These are phyloP conservation scores for Sophora flavescens DNA, from an alignment of 306 rosid species.

Conservation along the genomic window DNA sequence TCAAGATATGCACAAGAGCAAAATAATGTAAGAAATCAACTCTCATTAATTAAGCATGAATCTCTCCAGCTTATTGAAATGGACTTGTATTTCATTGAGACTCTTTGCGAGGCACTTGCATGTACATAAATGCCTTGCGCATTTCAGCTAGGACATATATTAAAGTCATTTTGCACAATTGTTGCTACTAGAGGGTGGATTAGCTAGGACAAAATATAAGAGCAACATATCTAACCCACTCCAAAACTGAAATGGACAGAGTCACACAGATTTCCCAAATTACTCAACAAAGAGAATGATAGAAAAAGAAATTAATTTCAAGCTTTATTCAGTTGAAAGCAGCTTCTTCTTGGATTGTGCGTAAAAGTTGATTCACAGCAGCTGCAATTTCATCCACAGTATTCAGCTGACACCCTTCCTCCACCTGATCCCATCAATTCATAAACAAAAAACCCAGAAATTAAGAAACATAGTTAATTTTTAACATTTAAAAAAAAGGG, in stretches of 20 bases:
- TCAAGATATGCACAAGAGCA: no score
- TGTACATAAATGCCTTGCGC: conserved; percentile 30
- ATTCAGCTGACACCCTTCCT: conserved; percentile 75
- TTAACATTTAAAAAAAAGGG: background rate
- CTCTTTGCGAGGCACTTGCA: conserved; percentile 22
- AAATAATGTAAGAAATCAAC: background rate
- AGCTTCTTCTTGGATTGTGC: conserved; percentile 59
- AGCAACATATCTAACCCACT: conserved; percentile 12
- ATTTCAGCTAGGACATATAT: conserved; percentile 21
- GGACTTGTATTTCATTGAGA: conserved; percentile 17
- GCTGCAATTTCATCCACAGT: conserved; percentile 93
- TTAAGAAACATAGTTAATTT: background rate
- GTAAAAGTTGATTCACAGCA: conserved; percentile 78
- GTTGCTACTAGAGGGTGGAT: conserved; percentile 8
- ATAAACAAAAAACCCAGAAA: background rate
- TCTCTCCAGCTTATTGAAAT: conserved; percentile 21
- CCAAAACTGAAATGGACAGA: conserved; percentile 30
- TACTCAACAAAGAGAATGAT: conserved; percentile 25
- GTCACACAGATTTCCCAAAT: conserved; percentile 32
- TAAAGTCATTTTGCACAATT: conserved; percentile 8
- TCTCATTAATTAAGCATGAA: background rate
- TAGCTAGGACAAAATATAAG: background rate
- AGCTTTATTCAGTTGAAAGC: conserved; percentile 53
- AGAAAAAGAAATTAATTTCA: background rate
- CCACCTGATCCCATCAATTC: conserved; percentile 64